phyloP scores from a whole-genome alignment of 352 stramenopile genomes.

The Aphanomyces cochlioides region DNA sequence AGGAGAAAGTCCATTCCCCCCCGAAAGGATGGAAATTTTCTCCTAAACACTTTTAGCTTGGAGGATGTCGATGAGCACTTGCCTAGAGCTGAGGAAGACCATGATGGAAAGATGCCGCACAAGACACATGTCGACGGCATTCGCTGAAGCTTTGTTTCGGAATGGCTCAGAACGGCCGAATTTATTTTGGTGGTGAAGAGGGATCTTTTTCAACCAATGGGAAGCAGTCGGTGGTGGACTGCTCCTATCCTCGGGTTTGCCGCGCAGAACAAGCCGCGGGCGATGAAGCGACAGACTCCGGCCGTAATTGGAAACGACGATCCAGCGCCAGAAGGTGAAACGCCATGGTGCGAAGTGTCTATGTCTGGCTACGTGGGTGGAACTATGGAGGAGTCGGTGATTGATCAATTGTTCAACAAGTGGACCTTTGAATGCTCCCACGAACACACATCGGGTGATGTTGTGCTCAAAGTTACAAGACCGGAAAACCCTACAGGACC shows the following conservation, averaged over 20 bases:
- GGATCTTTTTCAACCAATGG: constrained; percentile 17
- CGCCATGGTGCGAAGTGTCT: not conserved
- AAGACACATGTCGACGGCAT: too few species aligned
- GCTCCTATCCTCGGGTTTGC: constrained; percentile 20
- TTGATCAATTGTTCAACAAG: not conserved
- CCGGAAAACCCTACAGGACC: not conserved
- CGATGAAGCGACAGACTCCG: constrained; percentile 25
- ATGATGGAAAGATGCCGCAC: too few species aligned
- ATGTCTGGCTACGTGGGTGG: constrained; percentile 22
- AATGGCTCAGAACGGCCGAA: not conserved
- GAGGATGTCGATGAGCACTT: too few species aligned
- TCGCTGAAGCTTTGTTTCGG: too few species aligned
- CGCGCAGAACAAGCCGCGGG: constrained; percentile 1
- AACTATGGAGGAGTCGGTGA: not conserved
- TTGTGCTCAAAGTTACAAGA: constrained; percentile 5
- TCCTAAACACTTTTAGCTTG: too few species aligned
- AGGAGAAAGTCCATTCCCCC: too few species aligned
- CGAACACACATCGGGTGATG: constrained; percentile 10
- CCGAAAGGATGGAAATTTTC: too few species aligned
- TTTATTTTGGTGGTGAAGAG: not conserved
- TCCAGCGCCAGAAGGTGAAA: not conserved
- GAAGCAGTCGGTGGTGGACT: not conserved
- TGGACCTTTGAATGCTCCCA: constrained; percentile 19
- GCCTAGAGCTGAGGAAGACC: too few species aligned
- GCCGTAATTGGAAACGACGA: not conserved